Evolutionary conservation across 768 basidiomycete genomes (phyloP).

Genomic region (Mycena polygramma): DNA sequence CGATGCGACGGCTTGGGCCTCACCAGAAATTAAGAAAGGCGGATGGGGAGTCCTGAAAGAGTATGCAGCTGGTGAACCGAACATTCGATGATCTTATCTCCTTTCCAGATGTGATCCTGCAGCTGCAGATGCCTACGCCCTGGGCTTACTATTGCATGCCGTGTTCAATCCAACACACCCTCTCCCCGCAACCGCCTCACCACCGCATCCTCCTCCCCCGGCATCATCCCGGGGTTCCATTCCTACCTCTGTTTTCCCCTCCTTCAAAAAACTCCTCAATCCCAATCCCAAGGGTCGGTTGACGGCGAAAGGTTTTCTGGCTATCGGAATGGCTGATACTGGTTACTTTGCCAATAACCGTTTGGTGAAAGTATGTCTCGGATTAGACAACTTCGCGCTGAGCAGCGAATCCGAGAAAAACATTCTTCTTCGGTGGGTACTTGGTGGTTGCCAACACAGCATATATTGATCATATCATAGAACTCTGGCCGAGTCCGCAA

Average conservation of each 20-base stretch:
- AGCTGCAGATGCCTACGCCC: slow-evolving; percentile 86
- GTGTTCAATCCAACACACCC: slow-evolving; percentile 91
- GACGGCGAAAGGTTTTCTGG: slow-evolving; percentile 81
- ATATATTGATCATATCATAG: slow-evolving; percentile 52
- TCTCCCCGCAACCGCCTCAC: slow-evolving; percentile 73
- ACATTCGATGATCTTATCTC: slow-evolving; percentile 7
- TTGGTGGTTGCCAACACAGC: not conserved
- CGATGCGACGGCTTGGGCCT: slow-evolving; percentile 69
- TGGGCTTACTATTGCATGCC: slow-evolving; percentile 87
- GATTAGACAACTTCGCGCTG: slow-evolving; percentile 88
- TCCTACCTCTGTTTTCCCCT: slow-evolving; percentile 79
- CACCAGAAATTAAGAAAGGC: slow-evolving; percentile 90
- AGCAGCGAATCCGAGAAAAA: slow-evolving; percentile 86
- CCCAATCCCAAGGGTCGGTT: slow-evolving; percentile 88
- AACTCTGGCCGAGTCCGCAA: slow-evolving; percentile 81
- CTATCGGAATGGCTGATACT: slow-evolving; percentile 81
- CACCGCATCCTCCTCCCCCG: slow-evolving; percentile 84
- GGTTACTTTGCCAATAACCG: slow-evolving; percentile 90
- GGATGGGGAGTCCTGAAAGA: slow-evolving; percentile 90
- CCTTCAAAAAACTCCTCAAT: slow-evolving; percentile 90
- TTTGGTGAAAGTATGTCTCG: slow-evolving; percentile 86
- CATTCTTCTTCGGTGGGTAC: slow-evolving; percentile 71
- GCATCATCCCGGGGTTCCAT: slow-evolving; percentile 83
- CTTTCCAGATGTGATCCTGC: slow-evolving; percentile 61
- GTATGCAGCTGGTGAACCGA: slow-evolving; percentile 56